Percentiles rank a stretch among this genome's conserved stretches.
These are phyloP conservation scores for Wickerhamomyces subpelliculosus DNA, from an alignment of 805 yeast genomes.

Conservation along the genomic window DNA sequence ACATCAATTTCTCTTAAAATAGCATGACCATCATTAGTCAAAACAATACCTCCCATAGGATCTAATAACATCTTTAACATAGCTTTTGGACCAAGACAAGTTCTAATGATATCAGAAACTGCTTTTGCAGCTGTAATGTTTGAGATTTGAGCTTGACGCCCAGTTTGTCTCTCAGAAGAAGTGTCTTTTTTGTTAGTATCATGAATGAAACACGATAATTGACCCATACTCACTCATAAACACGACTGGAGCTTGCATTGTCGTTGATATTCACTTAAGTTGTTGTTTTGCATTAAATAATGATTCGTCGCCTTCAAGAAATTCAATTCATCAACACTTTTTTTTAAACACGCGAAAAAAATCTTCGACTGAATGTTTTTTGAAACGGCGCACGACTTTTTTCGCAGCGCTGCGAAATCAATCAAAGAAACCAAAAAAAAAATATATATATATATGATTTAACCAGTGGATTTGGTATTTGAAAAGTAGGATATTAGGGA, in stretches of 20 bases:
- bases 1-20: conserved; percentile 94
- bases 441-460: too few species aligned
- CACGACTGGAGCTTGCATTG: conserved; percentile 80
- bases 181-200: too few species aligned
- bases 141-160: conserved; percentile 94
- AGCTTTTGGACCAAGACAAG: conserved; percentile 98
- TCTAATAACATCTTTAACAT: conserved; percentile 97
- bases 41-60: conserved; percentile 89
- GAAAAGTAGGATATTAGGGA: background rate
- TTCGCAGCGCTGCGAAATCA: too few species aligned
- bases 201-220: too few species aligned
- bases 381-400: too few species aligned
- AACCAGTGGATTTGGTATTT: background rate
- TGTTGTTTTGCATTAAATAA: too few species aligned
- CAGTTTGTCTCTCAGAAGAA: conserved; percentile 86
- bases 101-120: conserved; percentile 93
- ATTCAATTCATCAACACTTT: too few species aligned
- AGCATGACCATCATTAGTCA: conserved; percentile 98
- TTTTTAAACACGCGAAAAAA: background rate
- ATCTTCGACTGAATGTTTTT: too few species aligned
- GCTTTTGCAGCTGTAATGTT: conserved; percentile 99
- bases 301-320: too few species aligned
- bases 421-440: background rate
- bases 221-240: too few species aligned
- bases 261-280: background rate